phyloP scores from a whole-genome alignment of 805 yeast species.

The Candida incommunis region DNA sequence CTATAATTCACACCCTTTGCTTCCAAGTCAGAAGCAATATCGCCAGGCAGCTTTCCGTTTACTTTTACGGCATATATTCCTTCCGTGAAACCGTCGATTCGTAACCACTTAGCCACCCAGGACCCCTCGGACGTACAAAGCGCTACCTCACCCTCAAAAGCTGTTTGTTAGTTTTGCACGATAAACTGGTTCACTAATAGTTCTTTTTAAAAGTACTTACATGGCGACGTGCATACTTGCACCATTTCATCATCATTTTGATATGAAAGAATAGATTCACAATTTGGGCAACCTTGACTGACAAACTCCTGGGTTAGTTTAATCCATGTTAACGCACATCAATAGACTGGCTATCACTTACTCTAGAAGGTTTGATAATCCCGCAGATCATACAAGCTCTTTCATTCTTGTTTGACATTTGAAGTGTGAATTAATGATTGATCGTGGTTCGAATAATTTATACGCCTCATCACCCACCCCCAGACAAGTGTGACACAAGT shows the following conservation, averaged over 20 bases:
- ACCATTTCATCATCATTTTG: conserved; percentile 71
- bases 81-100: conserved; percentile 76
- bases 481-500: too few relatives aligned
- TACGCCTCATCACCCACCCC: too few relatives aligned
- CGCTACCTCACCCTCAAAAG: conserved; percentile 91
- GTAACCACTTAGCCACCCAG: conserved; percentile 95
- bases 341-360: conserved; percentile 17
- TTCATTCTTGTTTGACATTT: conserved; percentile 44
- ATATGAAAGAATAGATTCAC: conserved; percentile 74
- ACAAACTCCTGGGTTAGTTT: conserved; percentile 38
- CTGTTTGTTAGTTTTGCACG: conserved; percentile 7
- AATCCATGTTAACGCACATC: not conserved
- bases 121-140: conserved; percentile 71
- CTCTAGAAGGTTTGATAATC: conserved; percentile 65
- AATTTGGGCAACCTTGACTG: conserved; percentile 87
- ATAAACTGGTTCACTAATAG: not conserved
- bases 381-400: conserved; percentile 98
- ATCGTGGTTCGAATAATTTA: too few relatives aligned
- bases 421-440: too few relatives aligned
- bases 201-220: conserved; percentile 15
- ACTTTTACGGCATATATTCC: conserved; percentile 92
- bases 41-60: conserved; percentile 81
- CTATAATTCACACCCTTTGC: conserved; percentile 70
- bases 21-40: conserved; percentile 58
- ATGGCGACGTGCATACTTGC: conserved; percentile 88